Base-by-base conservation (phyloP, 2,329 filamentous ascomycete genomes). In the Cercospora zeina region DNA sequence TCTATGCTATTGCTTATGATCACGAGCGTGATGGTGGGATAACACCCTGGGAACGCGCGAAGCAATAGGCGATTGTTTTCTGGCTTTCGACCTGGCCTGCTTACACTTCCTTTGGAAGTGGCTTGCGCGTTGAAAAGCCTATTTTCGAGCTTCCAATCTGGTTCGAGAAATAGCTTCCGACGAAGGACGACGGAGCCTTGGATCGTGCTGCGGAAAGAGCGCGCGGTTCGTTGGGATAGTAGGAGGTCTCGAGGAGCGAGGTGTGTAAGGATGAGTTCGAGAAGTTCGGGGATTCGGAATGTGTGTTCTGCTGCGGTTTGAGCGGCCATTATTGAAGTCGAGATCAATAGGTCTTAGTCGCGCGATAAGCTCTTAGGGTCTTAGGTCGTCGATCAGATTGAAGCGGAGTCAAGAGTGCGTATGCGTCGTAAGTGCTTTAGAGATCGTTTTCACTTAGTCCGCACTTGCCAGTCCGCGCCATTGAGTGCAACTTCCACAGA, bases 241-340 rank as follows among this genome's bases (percentile, higher is more conserved):
- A 77, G 71, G 10, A 77, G 66, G 42, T 75, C 70, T 62, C 69
- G 68, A 5, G 62, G 66, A 31, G 63, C 63, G 2, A 78, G 72
- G 16, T 74, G 60, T 8, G 66, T 58, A 27, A 78, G 73, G 64
- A 77, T 71, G 39, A 71, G 54, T 66, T 77, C 75, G 58, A 77
- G 72, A 60, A 78, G 72, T 65, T 78, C 76, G 27, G 76, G 74
- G 4, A 75, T 71, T 33, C 67, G 54, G 62, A 78, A 63, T 47
- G 77, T 73, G 34, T 58, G 63, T 14, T 36, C 6, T 14, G 36
- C 19, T 50, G 62, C n/a, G 27, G 30, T 56, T 53, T 49, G 55
- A 9, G 55, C 9, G 11, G 36, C 24, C 53, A 42, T 42, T 30
- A 37, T 30, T 42, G 11, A 45, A 11, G 2, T 13, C 42, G 19